Conservation (phyloP, 371 early-diverging fungal species). For the Rhizomucor miehei region DNA sequence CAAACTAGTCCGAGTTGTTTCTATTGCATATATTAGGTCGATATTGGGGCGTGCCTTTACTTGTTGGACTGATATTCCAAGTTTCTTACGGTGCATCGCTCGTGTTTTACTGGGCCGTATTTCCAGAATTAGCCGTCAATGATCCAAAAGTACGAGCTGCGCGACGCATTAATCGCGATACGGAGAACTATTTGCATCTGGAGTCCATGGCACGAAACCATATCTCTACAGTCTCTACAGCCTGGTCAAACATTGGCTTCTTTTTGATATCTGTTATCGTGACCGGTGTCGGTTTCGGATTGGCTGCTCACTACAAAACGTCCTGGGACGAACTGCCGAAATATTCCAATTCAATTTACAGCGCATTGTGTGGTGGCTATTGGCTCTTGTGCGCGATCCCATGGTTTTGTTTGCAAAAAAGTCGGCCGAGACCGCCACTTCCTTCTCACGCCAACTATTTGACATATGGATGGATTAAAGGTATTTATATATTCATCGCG, state of each 20-base stretch:
- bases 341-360: slow-evolving; percentile 20
- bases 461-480: slow-evolving; percentile 36
- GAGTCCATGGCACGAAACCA: slow-evolving; percentile 30
- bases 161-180: slow-evolving; percentile 4
- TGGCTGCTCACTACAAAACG: slow-evolving; percentile 8
- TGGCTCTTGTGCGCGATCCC: slow-evolving; percentile 35
- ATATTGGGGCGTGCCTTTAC: slow-evolving; percentile 24
- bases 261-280: slow-evolving; percentile 18
- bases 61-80: slow-evolving; percentile 18
- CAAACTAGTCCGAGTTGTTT: no score
- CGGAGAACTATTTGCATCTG: slow-evolving; percentile 11
- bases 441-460: slow-evolving; percentile 25
- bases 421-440: slow-evolving; percentile 28
- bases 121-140: slow-evolving; percentile 18
- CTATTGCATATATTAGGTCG: neutral
- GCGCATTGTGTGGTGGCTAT: slow-evolving; percentile 35
- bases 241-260: slow-evolving; percentile 42
- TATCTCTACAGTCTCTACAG: slow-evolving; percentile 39
- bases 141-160: slow-evolving; percentile 25
- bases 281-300: slow-evolving; percentile 13
- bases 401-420: slow-evolving; percentile 32
- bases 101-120: slow-evolving; percentile 24
- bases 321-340: slow-evolving; percentile 9
- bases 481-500: no score
- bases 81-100: slow-evolving; percentile 28